Base-by-base conservation (phyloP, 495 filamentous ascomycete genomes). In the Lentithecium fluviatile region DNA sequence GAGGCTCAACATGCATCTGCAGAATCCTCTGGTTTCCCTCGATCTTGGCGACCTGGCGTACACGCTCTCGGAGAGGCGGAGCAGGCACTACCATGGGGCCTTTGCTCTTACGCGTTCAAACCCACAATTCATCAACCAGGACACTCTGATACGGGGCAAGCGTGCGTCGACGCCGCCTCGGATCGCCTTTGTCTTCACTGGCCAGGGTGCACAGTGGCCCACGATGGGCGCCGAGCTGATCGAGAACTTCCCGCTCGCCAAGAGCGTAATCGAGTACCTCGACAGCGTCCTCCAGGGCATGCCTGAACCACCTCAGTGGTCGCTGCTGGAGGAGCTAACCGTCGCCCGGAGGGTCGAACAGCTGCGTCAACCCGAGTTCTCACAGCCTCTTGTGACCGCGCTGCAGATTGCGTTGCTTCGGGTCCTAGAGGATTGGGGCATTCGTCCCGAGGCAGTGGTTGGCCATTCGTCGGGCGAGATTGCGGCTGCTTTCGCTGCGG, bases 201-300 rank as follows among this genome's bases (percentile, higher is more conserved):
- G 77, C 0, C 77, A 79, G 56, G 77, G 77, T 0, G 73, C 75
- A 0, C 77, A 79, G 51, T 79, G 77, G 77, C 52, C 68, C 0
- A 20, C 62, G 20, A 79, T 79, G 77, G 77, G 76, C 0, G 45
- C 37, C 1, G 59, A 58, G 19, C 65, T 73, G 1, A 17, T 75
- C 0, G n/a, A 68, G 15, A 37, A 0, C 24, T 63, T 58, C 29
- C 45, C 46, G 17, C 6, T 15, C 17, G 46, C 15, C 15, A 50
- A 23, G 36, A 20, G 3, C 29, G 37, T 4, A 52, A 62, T 50
- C 11, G 13, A 40, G 19, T 11, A 52, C 5, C 46, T 59, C 2
- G 45, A 50, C 26, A 7, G 20, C 8, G 46, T 25, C 7, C 46
- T 59, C 6, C 45, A 40, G 15, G 20, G 45, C 11, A 17, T 58